Evolutionary conservation across 2,329 filamentous ascomycete species (phyloP).

Genomic region (Cercospora sp.): DNA sequence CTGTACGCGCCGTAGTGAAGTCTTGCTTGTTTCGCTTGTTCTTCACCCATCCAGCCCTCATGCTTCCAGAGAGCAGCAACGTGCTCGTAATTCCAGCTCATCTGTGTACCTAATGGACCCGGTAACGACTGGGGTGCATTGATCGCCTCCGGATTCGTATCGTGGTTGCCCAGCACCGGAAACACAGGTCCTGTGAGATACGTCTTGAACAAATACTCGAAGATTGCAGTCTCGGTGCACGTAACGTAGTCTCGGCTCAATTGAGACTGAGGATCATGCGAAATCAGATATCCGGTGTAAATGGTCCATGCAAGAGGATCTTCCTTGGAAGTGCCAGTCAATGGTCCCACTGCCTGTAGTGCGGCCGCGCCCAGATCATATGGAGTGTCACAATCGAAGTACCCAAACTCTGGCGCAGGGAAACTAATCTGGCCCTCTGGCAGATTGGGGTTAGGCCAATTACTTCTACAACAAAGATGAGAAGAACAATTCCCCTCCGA

Average conservation of each 20-base stretch:
- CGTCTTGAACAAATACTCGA: slow-evolving; percentile 54
- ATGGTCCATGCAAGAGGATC: slow-evolving; percentile 55
- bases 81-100: slow-evolving; percentile 61
- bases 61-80: slow-evolving; percentile 58
- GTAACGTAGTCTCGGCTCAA: slow-evolving; percentile 56
- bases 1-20: slow-evolving; percentile 60
- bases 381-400: slow-evolving; percentile 59
- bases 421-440: slow-evolving; percentile 42
- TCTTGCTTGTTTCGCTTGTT: slow-evolving; percentile 50
- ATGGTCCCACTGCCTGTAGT: slow-evolving; percentile 56
- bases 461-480: slow-evolving; percentile 55
- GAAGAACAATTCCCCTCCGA: slow-evolving; percentile 57
- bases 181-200: slow-evolving; percentile 60
- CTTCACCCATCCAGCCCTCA: slow-evolving; percentile 55
- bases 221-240: slow-evolving; percentile 56
- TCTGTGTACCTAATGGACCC: slow-evolving; percentile 55
- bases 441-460: slow-evolving; percentile 42
- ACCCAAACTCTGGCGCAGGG: slow-evolving; percentile 57
- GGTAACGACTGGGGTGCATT: slow-evolving; percentile 57
- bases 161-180: slow-evolving; percentile 59
- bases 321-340: slow-evolving; percentile 56
- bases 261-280: slow-evolving; percentile 56
- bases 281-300: slow-evolving; percentile 60
- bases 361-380: slow-evolving; percentile 59
- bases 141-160: slow-evolving; percentile 56